phyloP scores from a whole-genome alignment of 305 asterid genomes.

The Fraxinus floribunda region DNA sequence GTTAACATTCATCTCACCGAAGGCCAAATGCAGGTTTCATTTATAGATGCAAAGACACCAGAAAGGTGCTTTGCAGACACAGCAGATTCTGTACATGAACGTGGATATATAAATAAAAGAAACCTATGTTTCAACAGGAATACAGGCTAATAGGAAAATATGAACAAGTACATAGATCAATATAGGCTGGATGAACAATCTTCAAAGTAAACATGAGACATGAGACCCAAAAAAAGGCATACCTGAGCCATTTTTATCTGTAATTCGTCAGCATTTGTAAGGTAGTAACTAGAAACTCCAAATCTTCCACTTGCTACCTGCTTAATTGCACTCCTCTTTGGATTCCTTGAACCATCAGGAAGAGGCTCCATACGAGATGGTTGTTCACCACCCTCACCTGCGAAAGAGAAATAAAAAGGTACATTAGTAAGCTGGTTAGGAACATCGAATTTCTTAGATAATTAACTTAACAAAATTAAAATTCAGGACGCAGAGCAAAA shows the following conservation, averaged over 20 bases:
- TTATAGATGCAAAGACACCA: constrained; percentile 61
- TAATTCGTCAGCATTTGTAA: constrained; percentile 90
- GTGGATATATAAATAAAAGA: constrained; percentile 54
- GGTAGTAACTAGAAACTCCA: constrained; percentile 97
- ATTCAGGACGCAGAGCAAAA: too few species aligned
- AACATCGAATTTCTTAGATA: too few species aligned
- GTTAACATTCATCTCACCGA: constrained; percentile 45
- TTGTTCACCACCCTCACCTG: constrained; percentile 99
- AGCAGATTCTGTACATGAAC: constrained; percentile 64
- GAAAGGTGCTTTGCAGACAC: constrained; percentile 53
- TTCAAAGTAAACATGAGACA: constrained; percentile 1
- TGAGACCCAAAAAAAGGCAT: constrained; percentile 15
- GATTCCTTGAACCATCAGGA: constrained; percentile 84
- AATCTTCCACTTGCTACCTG: constrained; percentile 99
- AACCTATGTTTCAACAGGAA: constrained; percentile 36
- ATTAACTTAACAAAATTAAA: too few species aligned
- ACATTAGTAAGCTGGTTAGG: not conserved
- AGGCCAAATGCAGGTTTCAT: constrained; percentile 52
- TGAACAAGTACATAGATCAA: constrained; percentile 12
- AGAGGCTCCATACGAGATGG: constrained; percentile 98
- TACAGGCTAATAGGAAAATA: constrained; percentile 27
- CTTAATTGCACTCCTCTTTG: constrained; percentile 92
- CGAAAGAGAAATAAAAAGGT: not conserved
- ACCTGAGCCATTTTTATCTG: constrained; percentile 99
- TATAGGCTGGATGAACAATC: constrained; percentile 14